Percentiles rank a stretch among this genome's conserved stretches.
Evolutionary conservation across 2,329 filamentous ascomycete genomes (phyloP).

Genomic region (Cladosporium oxysporum): DNA sequence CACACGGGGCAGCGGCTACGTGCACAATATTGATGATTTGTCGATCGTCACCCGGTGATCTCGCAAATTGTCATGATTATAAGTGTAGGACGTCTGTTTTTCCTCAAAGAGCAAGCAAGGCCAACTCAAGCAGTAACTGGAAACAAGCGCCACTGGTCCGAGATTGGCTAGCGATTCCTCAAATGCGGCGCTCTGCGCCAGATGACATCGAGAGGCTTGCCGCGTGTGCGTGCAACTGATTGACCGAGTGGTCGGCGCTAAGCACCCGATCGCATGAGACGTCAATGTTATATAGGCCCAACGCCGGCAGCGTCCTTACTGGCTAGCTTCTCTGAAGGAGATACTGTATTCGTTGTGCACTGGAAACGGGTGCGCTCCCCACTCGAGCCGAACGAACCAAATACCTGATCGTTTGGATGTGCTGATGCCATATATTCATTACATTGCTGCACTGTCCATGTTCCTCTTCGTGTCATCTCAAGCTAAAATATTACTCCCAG

Average conservation of each 20-base stretch:
- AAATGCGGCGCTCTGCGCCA: neutral
- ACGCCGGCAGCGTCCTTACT: neutral
- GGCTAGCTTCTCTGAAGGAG: neutral
- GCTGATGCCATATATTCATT: neutral
- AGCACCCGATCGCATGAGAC: neutral
- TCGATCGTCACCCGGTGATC: neutral
- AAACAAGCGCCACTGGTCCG: neutral
- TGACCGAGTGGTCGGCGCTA: slow-evolving; percentile 4
- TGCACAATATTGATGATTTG: slow-evolving; percentile 1
- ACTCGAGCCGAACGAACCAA: neutral
- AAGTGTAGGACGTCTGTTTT: neutral
- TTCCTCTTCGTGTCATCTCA: neutral
- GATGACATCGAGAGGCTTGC: slow-evolving; percentile 4
- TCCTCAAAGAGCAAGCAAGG: neutral
- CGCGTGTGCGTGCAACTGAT: slow-evolving; percentile 5
- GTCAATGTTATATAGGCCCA: neutral
- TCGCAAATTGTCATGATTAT: neutral
- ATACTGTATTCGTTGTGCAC: neutral
- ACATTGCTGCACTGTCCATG: neutral
- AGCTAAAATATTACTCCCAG: neutral
- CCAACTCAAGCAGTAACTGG: neutral
- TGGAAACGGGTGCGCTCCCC: neutral
- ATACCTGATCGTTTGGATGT: neutral
- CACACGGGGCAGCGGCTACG: slow-evolving; percentile 2
- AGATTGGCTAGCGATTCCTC: neutral